Base-by-base conservation (phyloP, 768 basidiomycete genomes). In the Asterophora lycoperdoides region DNA sequence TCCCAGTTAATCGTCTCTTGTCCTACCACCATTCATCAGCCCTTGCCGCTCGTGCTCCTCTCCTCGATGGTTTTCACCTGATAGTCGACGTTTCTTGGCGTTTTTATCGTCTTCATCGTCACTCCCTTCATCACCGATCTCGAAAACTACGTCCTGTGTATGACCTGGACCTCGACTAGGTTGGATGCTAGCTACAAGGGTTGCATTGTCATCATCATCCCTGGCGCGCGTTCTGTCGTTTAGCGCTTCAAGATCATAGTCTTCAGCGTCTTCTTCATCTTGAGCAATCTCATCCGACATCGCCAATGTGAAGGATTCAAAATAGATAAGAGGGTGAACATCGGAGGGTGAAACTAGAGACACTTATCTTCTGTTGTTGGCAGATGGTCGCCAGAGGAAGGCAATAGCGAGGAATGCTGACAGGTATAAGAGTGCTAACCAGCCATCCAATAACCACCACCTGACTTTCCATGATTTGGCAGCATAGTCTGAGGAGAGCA, bases 221-320 rank as follows among this genome's bases (percentile, higher is more conserved):
- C 75, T 71, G 11, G 67, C 65, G 28, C 70, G 64, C 1, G 74
- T 73, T 29, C 84, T 81, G 44, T 60, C 69, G 56, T 83, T 79
- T 46, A 93, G 71, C 11, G 86, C 73, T 57, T 93, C 92, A 20
- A 91, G 73, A 60, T 93, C 92, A 59, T 92, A 94, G 61, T 93
- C 87, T 62, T 96, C 90, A 0, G 91, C 94, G 56, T 94, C 93
- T 58, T 87, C 85, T 61, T 94, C 92, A 59, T 93, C 87, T 69
- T 94, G 93, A 19, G 96, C 92, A 44, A 98, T 68, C 70, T 99
- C 96, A 55, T 97, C 94, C 19, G 91, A 94, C 87, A 97, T 93
- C 30, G 92, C 84, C 53, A 99, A 81, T 64, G 86, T 89, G 56
- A 61, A 75, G 57, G 75, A 69, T 26, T 42, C n/a, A n/a, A 41